Evolutionary conservation across 169 alveolate genomes (phyloP).

Genomic region (Eimeria necatrix): DNA sequence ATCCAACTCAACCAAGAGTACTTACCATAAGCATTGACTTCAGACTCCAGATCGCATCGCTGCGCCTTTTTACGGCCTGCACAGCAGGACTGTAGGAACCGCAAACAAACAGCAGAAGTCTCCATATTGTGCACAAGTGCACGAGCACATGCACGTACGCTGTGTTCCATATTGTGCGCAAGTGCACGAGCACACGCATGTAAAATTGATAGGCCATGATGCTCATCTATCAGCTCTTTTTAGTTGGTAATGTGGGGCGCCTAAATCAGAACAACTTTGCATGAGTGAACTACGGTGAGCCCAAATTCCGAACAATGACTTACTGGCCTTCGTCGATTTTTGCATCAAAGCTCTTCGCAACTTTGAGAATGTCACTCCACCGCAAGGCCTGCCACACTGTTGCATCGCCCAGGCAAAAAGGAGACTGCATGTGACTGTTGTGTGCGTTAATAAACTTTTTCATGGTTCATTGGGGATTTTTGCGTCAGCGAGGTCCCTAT

Average conservation of each 20-base stretch:
- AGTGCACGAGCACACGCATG: neutral
- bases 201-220: too few species aligned
- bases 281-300: too few species aligned
- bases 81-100: slow-evolving; percentile 42
- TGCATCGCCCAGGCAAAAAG: neutral
- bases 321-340: slow-evolving; percentile 75
- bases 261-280: too few species aligned
- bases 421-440: neutral
- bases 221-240: too few species aligned
- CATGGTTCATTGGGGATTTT: too few species aligned
- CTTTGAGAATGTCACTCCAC: slow-evolving; percentile 76
- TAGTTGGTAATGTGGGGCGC: too few species aligned
- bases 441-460: too few species aligned
- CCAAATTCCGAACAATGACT: neutral
- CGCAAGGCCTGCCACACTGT: slow-evolving; percentile 80
- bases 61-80: slow-evolving; percentile 61
- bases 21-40: slow-evolving; percentile 69
- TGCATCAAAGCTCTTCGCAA: slow-evolving; percentile 70
- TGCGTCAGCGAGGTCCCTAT: neutral
- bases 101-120: slow-evolving; percentile 1
- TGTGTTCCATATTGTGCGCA: neutral
- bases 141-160: neutral
- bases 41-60: slow-evolving; percentile 68
- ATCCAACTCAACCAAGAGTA: neutral
- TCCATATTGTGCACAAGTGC: neutral